Evolutionary conservation across 345 rosid species (phyloP), one percentile per base, ranked within the genome.

Genomic region (Citrus cavaleriei): DNA sequence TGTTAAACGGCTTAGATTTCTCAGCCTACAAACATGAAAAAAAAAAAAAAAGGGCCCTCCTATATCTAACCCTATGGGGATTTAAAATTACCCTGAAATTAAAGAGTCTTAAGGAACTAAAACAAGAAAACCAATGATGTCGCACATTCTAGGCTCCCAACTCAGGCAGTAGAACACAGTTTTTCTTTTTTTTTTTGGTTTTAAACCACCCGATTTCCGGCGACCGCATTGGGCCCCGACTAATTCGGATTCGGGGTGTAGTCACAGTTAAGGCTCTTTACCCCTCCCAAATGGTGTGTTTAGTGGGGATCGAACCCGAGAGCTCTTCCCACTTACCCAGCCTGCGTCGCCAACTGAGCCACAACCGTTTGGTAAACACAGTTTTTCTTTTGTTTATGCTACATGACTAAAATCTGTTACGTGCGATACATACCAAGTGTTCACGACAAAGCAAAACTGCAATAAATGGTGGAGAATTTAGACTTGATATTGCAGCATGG

Each of bases 371-470:
- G 25, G 25, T 25, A 25, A 25, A 25, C 25, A 25, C 25, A 25
- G 25, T 25, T 25, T 25, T 25, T 25, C 8, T 42, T 28, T 40
- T 25, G 19, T 62, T n/a, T 22, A 49, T 63, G n/a, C 28, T 25
- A 6, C 34, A 27, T 10, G 21, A 75, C 28, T 21, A 75, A 21
- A 3, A 37, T 62, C 14, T 22, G 32, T n/a, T 12, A 73, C 3
- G 10, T 72, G 21, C 42, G 58, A 24, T 68, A 66, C 79, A 42
- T 83, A 92, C 96, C 89, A 92, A 83, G 81, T 85, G 94, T 84
- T 92, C 96, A 25, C 96, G 84, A 78, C 96, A 92, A 42, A 85
- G 91, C 83, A 89, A 93, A 35, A 84, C 81, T 6, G 94, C 90
- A 21, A 86, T 40, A 80, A 92, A 86, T 6, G 89, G 91, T 8